Evolutionary conservation across 305 asterid genomes (phyloP).

Genomic region (Vinca major): DNA sequence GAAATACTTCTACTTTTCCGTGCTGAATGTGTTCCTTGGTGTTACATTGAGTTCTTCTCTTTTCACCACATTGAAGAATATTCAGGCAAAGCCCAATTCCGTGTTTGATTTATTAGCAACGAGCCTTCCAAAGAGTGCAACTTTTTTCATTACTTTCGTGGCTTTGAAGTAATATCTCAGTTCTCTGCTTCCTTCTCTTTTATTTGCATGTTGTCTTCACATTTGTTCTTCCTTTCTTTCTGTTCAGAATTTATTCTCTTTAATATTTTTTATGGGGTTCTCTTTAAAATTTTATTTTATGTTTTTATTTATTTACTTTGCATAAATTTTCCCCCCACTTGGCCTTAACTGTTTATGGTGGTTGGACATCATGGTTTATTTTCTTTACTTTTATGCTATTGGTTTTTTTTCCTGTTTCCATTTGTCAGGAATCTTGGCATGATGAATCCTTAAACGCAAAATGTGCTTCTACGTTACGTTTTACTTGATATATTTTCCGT

Average conservation of each 20-base stretch:
- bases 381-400: not conserved
- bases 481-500: not conserved
- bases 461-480: not conserved
- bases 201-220: not conserved
- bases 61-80: slow-evolving; percentile 35
- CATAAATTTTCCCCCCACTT: not conserved
- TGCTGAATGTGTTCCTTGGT: slow-evolving; percentile 79
- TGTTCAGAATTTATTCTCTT: not conserved
- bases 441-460: not conserved
- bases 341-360: not conserved
- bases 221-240: not conserved
- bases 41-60: slow-evolving; percentile 71
- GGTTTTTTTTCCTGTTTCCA: not conserved
- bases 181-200: slow-evolving; percentile 10
- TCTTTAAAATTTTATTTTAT: too few species aligned
- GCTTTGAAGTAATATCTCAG: slow-evolving; percentile 63
- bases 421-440: not conserved
- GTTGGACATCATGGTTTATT: not conserved
- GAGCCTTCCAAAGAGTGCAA: slow-evolving; percentile 88
- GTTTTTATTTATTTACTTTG: too few species aligned
- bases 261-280: not conserved
- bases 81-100: slow-evolving; percentile 41
- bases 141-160: slow-evolving; percentile 87
- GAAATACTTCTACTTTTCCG: slow-evolving; percentile 70
- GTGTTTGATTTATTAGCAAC: slow-evolving; percentile 34